phyloP scores from a whole-genome alignment of 768 basidiomycete species.

The Suillus plorans region DNA sequence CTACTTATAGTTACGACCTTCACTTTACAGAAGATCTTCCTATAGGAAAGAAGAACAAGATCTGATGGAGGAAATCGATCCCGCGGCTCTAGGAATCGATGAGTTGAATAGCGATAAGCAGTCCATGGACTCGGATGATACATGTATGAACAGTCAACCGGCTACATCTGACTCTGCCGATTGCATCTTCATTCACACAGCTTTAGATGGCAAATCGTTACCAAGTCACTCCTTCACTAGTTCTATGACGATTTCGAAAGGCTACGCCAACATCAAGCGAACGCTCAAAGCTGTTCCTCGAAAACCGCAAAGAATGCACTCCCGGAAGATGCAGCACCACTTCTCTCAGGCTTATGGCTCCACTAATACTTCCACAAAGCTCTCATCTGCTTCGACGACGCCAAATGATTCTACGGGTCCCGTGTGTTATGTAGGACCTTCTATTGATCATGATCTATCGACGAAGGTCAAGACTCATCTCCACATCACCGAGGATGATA shows the following conservation, averaged over 20 bases:
- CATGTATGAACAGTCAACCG: background rate
- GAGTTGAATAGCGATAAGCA: background rate
- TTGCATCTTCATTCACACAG: background rate
- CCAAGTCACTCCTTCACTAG: background rate
- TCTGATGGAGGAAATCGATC: background rate
- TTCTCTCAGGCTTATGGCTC: background rate
- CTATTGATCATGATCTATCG: background rate
- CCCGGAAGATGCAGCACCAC: background rate
- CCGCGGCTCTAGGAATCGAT: background rate
- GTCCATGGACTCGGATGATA: background rate
- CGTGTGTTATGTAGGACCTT: background rate
- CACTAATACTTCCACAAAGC: no score
- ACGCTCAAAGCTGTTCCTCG: background rate
- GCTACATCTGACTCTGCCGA: background rate
- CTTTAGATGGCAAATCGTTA: background rate
- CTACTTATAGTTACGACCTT: background rate
- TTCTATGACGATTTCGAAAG: background rate
- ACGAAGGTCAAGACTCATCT: background rate
- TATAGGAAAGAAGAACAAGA: background rate
- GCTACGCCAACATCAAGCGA: background rate
- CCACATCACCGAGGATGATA: background rate
- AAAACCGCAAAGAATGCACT: background rate
- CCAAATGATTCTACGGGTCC: background rate
- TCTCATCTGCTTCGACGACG: background rate
- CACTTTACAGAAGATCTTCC: background rate